These are phyloP conservation scores for Cyberlindnera lachancei DNA, from an alignment of 805 yeast genomes.

Conservation along the genomic window DNA sequence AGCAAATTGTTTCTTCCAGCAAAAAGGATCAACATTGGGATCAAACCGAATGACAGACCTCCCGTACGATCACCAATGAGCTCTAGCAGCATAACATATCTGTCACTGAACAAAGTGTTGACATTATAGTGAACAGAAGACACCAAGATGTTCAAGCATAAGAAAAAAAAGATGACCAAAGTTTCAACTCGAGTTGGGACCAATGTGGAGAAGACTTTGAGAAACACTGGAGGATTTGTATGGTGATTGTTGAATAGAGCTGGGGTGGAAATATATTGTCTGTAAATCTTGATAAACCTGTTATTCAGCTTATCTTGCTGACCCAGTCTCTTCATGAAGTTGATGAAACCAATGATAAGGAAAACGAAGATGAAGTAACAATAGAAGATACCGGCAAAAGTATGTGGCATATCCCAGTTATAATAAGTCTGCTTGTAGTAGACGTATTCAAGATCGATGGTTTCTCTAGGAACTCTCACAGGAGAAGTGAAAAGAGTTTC, in stretches of 20 bases:
- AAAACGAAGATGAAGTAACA: constrained; percentile 34
- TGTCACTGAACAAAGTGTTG: background rate
- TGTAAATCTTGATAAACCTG: constrained; percentile 13
- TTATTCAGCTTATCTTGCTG: constrained; percentile 9
- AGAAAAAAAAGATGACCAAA: constrained; percentile 29
- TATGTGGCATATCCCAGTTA: constrained; percentile 14
- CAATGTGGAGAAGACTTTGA: constrained; percentile 9
- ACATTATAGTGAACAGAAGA: constrained; percentile 9
- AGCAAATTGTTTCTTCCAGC: constrained; percentile 71
- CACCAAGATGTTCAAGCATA: constrained; percentile 17
- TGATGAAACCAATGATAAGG: constrained; percentile 28
- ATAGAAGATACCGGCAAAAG: constrained; percentile 26
- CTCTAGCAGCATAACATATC: background rate
- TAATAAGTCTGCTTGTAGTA: constrained; percentile 6
- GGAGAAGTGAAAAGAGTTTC: constrained; percentile 8
- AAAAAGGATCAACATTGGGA: constrained; percentile 54
- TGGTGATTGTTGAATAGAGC: constrained; percentile 15
- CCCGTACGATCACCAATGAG: constrained; percentile 20
- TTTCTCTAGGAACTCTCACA: constrained; percentile 2
- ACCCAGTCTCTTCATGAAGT: constrained; percentile 23
- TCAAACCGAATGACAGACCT: constrained; percentile 26
- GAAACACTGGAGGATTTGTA: constrained; percentile 1
- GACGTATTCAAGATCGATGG: background rate
- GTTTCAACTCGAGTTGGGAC: constrained; percentile 19
- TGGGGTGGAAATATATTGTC: constrained; percentile 16